Percentiles rank a stretch among this genome's conserved stretches.
phyloP scores from a whole-genome alignment of 2,329 filamentous ascomycete genomes.

The Neoascochyta sp. region DNA sequence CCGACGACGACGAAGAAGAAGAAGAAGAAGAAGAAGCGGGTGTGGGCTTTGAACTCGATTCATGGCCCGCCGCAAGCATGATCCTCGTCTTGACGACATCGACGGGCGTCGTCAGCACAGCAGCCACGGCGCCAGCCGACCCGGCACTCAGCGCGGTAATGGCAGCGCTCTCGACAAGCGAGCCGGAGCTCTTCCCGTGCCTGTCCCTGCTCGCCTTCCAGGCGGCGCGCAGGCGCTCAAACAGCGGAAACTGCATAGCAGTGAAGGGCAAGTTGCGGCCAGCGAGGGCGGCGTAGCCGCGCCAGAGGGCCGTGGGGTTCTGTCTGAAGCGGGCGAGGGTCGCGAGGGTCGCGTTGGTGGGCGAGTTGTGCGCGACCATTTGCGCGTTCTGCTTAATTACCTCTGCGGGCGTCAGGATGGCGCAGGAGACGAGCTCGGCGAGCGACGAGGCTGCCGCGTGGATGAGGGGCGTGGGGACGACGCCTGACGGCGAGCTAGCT shows the following conservation, averaged over 20 bases:
- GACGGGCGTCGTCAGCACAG: constrained; percentile 79
- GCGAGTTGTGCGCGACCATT: constrained; percentile 55
- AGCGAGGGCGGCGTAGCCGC: constrained; percentile 76
- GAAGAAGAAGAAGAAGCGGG: no score
- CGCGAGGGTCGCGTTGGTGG: constrained; percentile 52
- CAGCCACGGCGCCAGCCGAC: constrained; percentile 68
- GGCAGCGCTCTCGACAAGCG: constrained; percentile 61
- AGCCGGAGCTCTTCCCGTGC: constrained; percentile 36
- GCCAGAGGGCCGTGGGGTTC: constrained; percentile 55
- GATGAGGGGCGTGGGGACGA: constrained; percentile 64
- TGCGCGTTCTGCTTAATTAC: constrained; percentile 94
- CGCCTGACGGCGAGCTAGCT: constrained; percentile 23
- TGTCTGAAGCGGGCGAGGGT: constrained; percentile 56
- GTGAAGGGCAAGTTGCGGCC: constrained; percentile 84
- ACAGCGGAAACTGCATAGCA: constrained; percentile 82
- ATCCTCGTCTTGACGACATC: constrained; percentile 88
- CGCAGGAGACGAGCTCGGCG: constrained; percentile 79
- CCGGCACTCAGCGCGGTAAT: constrained; percentile 74
- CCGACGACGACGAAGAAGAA: no score
- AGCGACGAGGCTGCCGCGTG: constrained; percentile 70
- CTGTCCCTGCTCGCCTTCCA: constrained; percentile 49
- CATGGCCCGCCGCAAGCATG: constrained; percentile 70
- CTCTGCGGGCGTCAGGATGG: constrained; percentile 83
- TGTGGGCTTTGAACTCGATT: no score
- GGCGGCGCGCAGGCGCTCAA: constrained; percentile 63